These are phyloP conservation scores for Lolium rigidum DNA, from an alignment of 176 grass and related monocot species.

Conservation along the genomic window DNA sequence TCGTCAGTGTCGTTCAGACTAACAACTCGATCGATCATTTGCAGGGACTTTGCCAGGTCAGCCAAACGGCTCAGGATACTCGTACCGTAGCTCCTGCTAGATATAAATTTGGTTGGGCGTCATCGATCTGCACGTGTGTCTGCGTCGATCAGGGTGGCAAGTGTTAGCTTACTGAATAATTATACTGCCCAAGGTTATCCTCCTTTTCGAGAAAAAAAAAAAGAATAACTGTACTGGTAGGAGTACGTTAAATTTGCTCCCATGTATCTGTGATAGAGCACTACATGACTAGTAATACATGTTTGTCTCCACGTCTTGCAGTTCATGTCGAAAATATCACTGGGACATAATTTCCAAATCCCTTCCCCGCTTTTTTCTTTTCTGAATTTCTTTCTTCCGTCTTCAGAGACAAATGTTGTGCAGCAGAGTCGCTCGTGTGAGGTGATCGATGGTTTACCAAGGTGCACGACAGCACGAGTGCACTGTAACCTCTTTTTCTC, in stretches of 20 bases:
- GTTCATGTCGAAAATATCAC: not conserved
- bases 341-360: too few species aligned
- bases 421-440: too few species aligned
- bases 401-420: too few species aligned
- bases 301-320: too few species aligned
- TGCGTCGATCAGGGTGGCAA: too few species aligned
- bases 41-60: constrained; percentile 31
- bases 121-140: not conserved
- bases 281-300: not conserved
- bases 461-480: too few species aligned
- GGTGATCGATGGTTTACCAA: too few species aligned
- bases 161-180: not conserved
- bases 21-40: not conserved
- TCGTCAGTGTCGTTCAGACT: not conserved
- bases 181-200: too few species aligned
- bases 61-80: constrained; percentile 81
- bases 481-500: too few species aligned
- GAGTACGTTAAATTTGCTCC: too few species aligned
- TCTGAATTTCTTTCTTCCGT: not conserved
- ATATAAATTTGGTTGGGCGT: not conserved
- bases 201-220: too few species aligned
- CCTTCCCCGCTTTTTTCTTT: too few species aligned
- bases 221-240: not conserved
- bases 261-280: not conserved
- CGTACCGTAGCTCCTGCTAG: not conserved